Base-by-base conservation (phyloP, 2,329 filamentous ascomycete species). In the Monosporascus sp. region DNA sequence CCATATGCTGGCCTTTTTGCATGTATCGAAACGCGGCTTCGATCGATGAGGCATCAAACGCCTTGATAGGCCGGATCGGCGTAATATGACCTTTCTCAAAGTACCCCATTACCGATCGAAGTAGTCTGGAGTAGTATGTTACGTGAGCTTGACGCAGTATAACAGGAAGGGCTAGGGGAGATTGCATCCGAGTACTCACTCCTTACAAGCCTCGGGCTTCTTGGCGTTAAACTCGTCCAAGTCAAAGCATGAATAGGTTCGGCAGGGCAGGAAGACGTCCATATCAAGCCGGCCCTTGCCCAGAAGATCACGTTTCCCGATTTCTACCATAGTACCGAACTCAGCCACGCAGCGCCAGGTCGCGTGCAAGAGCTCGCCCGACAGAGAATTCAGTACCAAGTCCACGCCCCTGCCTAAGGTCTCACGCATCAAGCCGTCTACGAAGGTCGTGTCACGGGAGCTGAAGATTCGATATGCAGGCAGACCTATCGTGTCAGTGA, bases 241-340 rank as follows among this genome's bases (percentile, higher is more conserved):
- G n/a, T n/a, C 34, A 7, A 37, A 7, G 34, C 7, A 7, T 7
- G 7, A 7, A 16, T 7, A 37, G 34, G 7, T 37, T 16, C 7
- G 7, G 16, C 7, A 7, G 7, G 7, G 7, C 34, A 7, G 7
- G 16, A 37, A 37, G 7, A 16, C 7, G 16, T 16, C 7, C 34
- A 37, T 37, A 7, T 37, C 34, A 7, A 37, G 34, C 7, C 7
- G 7, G 7, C 16, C 16, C 7, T 37, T 37, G 7, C 9, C 14
- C 6, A 7, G 19, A n/a, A 67, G 61, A 49, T 68, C 64, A 16
- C 57, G 58, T 41, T 61, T 61, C 7, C 63, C 63, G 38, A 69
- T 61, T 48, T 70, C 68, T 0, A 70, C 37, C 38, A 70, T 65
- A 3, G 57, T 49, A 3, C 68, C 68, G 49, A 61, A 62, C 14